Base-by-base conservation (phyloP, 208 protist species). In the Leishmania martiniquensis region DNA sequence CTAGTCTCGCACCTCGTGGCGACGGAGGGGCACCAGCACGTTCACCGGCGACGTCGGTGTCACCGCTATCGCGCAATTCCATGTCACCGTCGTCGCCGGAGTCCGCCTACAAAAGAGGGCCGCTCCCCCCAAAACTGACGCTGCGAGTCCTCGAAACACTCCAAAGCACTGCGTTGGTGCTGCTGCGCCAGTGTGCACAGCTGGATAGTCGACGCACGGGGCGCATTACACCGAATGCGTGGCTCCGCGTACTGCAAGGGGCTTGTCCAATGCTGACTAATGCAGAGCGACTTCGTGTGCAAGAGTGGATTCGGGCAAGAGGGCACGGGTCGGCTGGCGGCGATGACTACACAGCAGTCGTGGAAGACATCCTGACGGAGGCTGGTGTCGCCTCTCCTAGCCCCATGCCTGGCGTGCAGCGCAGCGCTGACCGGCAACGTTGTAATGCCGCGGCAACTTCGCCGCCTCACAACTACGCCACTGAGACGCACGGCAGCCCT, bases 101-200 rank as follows among this genome's bases (percentile, higher is more conserved):
- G 39, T 70, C 57, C 1, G 1, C 2, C 15, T n/a, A 10, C 32
- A 39, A 44, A 10, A 29, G 37, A n/a, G 62, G 15, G 44, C 1
- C 44, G 44, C 1, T 44, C 15, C 17, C 44, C 45, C 54, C 44
- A 49, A 15, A 1, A 9, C 72, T 76, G 42, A 15, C 72, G 52
- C 45, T 59, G 59, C 54, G 39, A 13, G 44, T 76, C 29, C 37
- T 80, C 42, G 47, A 54, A n/a, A 54, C 78, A 51, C 78, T 86
- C 59, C 81, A 82, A 45, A 25, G 42, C 42, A n/a, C 72, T 42
- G 39, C 72, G 13, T 29, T 76, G 72, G 29, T 39, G 59, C 72
- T 76, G 42, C 42, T 76, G 72, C 72, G 72, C 49, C 42, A 44
- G 15, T 76, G 72, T 63, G 44, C 72, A 12, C 57, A 67, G 55